Evolutionary conservation across 192 early-diverging fungal genomes (phyloP).

Genomic region (Coemansia sp.): DNA sequence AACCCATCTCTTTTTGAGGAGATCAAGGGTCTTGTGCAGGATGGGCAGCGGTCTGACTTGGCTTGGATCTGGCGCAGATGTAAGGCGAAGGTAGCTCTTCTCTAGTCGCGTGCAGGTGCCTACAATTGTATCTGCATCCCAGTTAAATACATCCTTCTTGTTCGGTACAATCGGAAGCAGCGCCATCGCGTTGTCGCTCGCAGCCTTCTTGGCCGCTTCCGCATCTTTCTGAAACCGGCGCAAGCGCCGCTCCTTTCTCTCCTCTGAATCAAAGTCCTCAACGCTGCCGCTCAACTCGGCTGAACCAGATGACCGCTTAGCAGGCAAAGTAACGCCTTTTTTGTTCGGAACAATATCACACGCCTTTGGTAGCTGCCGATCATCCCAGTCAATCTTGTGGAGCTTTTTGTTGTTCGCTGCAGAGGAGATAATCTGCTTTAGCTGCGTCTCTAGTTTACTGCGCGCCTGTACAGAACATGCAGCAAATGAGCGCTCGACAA

Average conservation of each 20-base stretch:
- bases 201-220: constrained; percentile 32
- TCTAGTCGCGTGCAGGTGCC: constrained; percentile 86
- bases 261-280: constrained; percentile 46
- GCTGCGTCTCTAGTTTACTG: constrained; percentile 35
- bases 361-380: constrained; percentile 46
- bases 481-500: constrained; percentile 55
- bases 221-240: constrained; percentile 44
- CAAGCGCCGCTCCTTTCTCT: constrained; percentile 44
- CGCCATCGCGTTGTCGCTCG: constrained; percentile 16
- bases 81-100: constrained; percentile 92
- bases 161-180: constrained; percentile 40
- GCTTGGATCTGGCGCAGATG: constrained; percentile 87
- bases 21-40: constrained; percentile 73
- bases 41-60: constrained; percentile 89
- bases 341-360: constrained; percentile 16
- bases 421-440: constrained; percentile 50
- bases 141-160: constrained; percentile 68
- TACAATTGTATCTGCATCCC: constrained; percentile 84
- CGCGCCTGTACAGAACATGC: constrained; percentile 25
- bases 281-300: constrained; percentile 3
- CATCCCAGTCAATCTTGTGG: constrained; percentile 37
- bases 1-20: constrained; percentile 80
- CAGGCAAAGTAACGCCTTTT: not conserved
- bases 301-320: constrained; percentile 26
- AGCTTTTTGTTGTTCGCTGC: constrained; percentile 51